These are phyloP conservation scores for Quercus engelmannii DNA, from an alignment of 306 rosid genomes.

Conservation along the genomic window DNA sequence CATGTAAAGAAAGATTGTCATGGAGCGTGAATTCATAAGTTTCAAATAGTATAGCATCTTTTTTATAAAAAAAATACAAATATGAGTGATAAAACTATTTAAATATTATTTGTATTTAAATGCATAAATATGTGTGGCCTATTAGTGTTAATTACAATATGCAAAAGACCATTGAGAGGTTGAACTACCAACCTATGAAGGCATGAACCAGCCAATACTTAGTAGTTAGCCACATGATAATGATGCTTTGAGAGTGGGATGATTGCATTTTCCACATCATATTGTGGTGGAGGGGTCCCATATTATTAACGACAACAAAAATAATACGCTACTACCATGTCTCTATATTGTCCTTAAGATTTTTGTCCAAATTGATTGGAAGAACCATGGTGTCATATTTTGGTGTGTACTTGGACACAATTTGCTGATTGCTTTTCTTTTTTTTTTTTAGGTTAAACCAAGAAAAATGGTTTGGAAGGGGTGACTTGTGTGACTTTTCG, in stretches of 20 bases:
- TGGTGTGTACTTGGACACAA: too few relatives aligned
- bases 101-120: neutral
- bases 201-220: slow-evolving; percentile 7
- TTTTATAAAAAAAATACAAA: too few relatives aligned
- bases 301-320: neutral
- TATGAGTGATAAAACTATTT: too few relatives aligned
- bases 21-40: too few relatives aligned
- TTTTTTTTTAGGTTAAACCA: too few relatives aligned
- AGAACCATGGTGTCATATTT: neutral
- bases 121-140: neutral
- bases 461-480: too few relatives aligned
- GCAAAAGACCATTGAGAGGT: neutral
- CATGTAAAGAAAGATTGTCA: too few relatives aligned
- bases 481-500: too few relatives aligned
- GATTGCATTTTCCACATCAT: slow-evolving; percentile 17
- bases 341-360: neutral
- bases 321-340: neutral
- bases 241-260: slow-evolving; percentile 9
- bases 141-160: neutral
- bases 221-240: slow-evolving; percentile 7
- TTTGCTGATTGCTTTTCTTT: too few relatives aligned
- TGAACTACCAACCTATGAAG: neutral
- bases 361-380: neutral
- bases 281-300: slow-evolving; percentile 3
- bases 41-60: too few relatives aligned